Evolutionary conservation across 2,329 filamentous ascomycete species (phyloP), one percentile per base, ranked within the genome.

Genomic region (Alternaria gaisen): DNA sequence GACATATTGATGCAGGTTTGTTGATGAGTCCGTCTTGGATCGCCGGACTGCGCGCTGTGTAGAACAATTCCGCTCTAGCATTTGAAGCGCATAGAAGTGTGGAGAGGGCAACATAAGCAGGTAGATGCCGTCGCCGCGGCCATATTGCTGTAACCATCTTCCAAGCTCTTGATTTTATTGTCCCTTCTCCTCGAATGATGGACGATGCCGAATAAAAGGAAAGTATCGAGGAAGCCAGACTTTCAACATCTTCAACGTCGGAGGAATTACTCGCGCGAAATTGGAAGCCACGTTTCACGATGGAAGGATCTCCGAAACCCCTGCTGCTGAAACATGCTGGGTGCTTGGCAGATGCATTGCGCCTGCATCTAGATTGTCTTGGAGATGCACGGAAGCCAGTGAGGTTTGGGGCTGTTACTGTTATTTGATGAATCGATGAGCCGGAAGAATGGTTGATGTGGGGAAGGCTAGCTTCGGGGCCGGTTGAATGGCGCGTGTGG

Each of bases 1-100:
- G 71, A 50, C 72, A 75, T 34, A 22, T 58, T n/a, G 53, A 55
- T 7, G 59, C 43, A 2, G 69, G 58, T 7, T 53, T 58, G 11
- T 68, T 61, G 32, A 68, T 53, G 8, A 74, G 46, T 0, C 61
- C 63, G 48, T 73, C 67, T 14, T 72, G 67, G 22, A 73, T 58
- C 6, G 58, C 52, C 8, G 61, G 60, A 40, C 69, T 73, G 47
- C 56, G 48, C 43, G 65, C 69, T 14, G 63, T 67, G 20, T 62
- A 58, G 50, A 72, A 66, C 11, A 70, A 52, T 20, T 65, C 61
- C 18, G 65, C 67, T 24, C 52, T 59, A 5, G 60, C 40, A 42
- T 47, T 50, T 24, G 60, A 42, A 8, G 60, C 44, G 12, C 28
- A 63, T 8, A 52, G 30, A 60, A 58, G 38, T 38, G 46, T 44